Evolutionary conservation across 192 early-diverging fungal species (phyloP).

Genomic region (Spizellomyces sp.): DNA sequence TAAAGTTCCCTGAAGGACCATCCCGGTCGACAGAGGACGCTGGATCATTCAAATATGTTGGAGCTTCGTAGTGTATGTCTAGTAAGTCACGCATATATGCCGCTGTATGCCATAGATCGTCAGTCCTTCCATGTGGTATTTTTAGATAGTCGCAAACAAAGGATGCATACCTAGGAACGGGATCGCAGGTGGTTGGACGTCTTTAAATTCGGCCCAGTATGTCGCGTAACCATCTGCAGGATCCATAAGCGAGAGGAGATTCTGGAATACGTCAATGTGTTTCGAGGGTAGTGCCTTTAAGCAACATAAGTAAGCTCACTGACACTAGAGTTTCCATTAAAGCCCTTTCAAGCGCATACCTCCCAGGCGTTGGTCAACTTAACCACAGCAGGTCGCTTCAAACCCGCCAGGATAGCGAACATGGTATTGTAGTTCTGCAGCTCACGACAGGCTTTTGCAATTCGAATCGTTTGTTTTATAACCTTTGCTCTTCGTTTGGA

Average conservation of each 20-base stretch:
- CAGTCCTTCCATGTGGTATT: background rate
- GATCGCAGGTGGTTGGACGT: slow-evolving; percentile 44
- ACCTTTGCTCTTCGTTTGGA: slow-evolving; percentile 46
- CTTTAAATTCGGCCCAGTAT: slow-evolving; percentile 49
- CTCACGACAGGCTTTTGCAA: slow-evolving; percentile 48
- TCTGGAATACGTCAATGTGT: slow-evolving; percentile 45
- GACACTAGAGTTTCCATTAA: background rate
- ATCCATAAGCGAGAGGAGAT: slow-evolving; percentile 44
- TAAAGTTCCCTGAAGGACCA: background rate
- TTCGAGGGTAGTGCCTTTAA: slow-evolving; percentile 40
- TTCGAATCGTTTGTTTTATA: slow-evolving; percentile 53
- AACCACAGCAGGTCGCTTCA: slow-evolving; percentile 42
- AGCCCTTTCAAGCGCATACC: slow-evolving; percentile 26
- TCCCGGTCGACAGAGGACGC: background rate
- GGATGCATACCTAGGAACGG: slow-evolving; percentile 53
- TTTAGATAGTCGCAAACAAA: too few species aligned
- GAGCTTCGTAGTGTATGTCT: slow-evolving; percentile 48
- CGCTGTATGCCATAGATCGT: slow-evolving; percentile 31
- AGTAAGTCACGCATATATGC: slow-evolving; percentile 56
- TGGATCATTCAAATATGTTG: slow-evolving; percentile 34
- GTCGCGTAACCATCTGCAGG: slow-evolving; percentile 42
- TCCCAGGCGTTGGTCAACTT: slow-evolving; percentile 49
- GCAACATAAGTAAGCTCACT: slow-evolving; percentile 6
- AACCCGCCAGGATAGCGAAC: slow-evolving; percentile 47
- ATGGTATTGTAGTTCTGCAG: slow-evolving; percentile 49